These are phyloP conservation scores for Nicotiana paniculata DNA, from an alignment of 257 asterid species.

Conservation along the genomic window DNA sequence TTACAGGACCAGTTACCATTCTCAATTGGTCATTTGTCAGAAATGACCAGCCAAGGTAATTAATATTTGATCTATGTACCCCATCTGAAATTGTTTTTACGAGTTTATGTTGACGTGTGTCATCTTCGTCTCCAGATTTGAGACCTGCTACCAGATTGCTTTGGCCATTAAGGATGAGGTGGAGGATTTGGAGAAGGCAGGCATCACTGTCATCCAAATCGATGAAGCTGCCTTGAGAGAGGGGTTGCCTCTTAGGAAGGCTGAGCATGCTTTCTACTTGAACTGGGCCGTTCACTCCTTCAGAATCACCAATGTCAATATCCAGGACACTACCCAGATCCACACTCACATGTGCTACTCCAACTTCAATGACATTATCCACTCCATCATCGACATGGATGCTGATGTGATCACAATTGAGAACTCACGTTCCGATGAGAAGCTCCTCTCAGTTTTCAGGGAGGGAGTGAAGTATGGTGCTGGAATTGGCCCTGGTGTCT, in stretches of 20 bases:
- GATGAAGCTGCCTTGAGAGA: conserved; percentile 96
- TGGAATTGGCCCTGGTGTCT: conserved; percentile 93
- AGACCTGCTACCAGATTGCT: conserved; percentile 88
- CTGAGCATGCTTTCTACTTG: conserved; percentile 86
- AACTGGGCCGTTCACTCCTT: conserved; percentile 98
- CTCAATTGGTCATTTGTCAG: conserved; percentile 97
- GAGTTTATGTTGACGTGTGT: conserved; percentile 5
- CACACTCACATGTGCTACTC: conserved; percentile 99
- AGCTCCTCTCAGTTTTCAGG: conserved; percentile 89
- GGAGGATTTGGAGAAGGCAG: conserved; percentile 94
- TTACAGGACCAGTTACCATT: conserved; percentile 94
- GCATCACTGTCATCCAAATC: conserved; percentile 75
- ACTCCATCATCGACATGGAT: conserved; percentile 92
- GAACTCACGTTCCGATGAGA: conserved; percentile 95
- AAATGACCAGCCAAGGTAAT: conserved; percentile 89
- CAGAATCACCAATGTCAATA: conserved; percentile 81
- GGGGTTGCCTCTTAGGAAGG: conserved; percentile 87
- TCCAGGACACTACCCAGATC: conserved; percentile 88
- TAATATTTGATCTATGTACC: background rate
- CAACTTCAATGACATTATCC: conserved; percentile 95
- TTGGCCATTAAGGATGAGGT: conserved; percentile 93
- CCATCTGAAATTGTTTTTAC: background rate
- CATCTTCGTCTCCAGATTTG: conserved; percentile 38
- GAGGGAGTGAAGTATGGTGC: conserved; percentile 94
- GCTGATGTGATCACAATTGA: conserved; percentile 97